A percentile compares a stretch with the other conserved stretches of the same genome.
Evolutionary conservation across 108 stramenopile species (phyloP).

Genomic region (Pseudonitzschia multistriata): DNA sequence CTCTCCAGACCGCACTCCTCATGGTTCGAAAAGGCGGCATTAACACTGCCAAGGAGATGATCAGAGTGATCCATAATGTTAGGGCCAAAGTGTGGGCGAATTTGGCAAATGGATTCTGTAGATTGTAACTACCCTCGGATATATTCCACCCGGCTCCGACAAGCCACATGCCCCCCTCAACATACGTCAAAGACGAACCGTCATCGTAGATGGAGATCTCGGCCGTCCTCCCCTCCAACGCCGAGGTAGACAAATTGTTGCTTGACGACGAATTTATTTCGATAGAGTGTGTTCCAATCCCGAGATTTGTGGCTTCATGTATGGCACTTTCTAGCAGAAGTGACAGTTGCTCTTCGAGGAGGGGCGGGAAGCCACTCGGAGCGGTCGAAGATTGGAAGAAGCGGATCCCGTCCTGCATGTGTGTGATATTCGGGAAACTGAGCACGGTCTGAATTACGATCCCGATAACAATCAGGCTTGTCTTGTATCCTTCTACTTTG

Average conservation of each 20-base stretch:
- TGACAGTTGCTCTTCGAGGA: not conserved
- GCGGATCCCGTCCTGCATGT: not conserved
- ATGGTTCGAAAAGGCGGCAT: not conserved
- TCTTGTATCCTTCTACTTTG: not conserved
- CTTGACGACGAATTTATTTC: not conserved
- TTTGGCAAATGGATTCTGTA: slow-evolving; percentile 7
- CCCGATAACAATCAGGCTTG: slow-evolving; percentile 13
- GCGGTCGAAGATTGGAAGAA: not conserved
- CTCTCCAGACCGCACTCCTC: not conserved
- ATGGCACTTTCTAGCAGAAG: not conserved
- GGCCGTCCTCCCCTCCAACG: not conserved
- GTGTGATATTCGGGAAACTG: not conserved
- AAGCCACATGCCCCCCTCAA: slow-evolving; percentile 17
- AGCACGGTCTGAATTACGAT: not conserved
- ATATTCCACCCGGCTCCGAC: not conserved
- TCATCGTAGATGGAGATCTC: not conserved
- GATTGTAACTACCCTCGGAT: not conserved
- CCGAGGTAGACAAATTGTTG: not conserved
- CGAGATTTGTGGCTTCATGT: not conserved
- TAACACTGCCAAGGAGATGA: not conserved
- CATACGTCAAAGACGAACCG: not conserved
- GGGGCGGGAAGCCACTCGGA: too few relatives aligned
- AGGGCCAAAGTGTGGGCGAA: not conserved
- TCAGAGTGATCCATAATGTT: not conserved
- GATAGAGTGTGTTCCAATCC: not conserved